Evolutionary conservation across 1,139 yeast species (phyloP).

Genomic region (Debaryomyces coudertii): DNA sequence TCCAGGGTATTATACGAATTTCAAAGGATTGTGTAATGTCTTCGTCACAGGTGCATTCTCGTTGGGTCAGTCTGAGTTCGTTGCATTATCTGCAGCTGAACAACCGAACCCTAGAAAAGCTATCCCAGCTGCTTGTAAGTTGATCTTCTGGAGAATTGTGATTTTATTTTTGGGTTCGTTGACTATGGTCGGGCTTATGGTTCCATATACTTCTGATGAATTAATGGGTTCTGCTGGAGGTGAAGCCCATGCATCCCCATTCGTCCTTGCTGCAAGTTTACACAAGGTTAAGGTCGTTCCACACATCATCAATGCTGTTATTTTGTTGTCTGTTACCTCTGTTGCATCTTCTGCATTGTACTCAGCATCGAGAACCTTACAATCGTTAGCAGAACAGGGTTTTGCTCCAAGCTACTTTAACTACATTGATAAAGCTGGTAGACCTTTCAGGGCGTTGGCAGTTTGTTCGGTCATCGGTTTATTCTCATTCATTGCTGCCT

Average conservation of each 20-base stretch:
- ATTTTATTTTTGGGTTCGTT: conserved; percentile 38
- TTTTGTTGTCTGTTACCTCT: conserved; percentile 48
- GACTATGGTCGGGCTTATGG: conserved; percentile 37
- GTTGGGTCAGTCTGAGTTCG: conserved; percentile 34
- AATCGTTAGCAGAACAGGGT: conserved; percentile 47
- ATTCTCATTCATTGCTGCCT: conserved; percentile 32
- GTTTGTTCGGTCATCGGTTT: conserved; percentile 29
- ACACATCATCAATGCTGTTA: conserved; percentile 46
- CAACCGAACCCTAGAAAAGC: conserved; percentile 38
- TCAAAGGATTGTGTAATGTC: conserved; percentile 35
- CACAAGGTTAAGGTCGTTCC: conserved; percentile 40
- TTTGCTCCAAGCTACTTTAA: conserved; percentile 47
- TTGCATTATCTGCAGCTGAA: conserved; percentile 38
- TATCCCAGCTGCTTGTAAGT: conserved; percentile 37
- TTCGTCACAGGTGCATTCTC: conserved; percentile 34
- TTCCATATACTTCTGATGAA: conserved; percentile 33
- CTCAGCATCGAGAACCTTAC: conserved; percentile 47
- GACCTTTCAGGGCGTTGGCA: conserved; percentile 43
- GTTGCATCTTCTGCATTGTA: conserved; percentile 50
- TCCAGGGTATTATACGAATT: conserved; percentile 30
- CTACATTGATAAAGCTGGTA: conserved; percentile 45
- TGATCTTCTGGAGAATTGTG: conserved; percentile 36
- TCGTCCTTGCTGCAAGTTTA: conserved; percentile 34
- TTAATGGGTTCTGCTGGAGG: conserved; percentile 34
- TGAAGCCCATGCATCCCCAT: conserved; percentile 37